Conservation (phyloP, 2,329 filamentous ascomycete species). For the Pseudovirgaria hyperparasitica region DNA sequence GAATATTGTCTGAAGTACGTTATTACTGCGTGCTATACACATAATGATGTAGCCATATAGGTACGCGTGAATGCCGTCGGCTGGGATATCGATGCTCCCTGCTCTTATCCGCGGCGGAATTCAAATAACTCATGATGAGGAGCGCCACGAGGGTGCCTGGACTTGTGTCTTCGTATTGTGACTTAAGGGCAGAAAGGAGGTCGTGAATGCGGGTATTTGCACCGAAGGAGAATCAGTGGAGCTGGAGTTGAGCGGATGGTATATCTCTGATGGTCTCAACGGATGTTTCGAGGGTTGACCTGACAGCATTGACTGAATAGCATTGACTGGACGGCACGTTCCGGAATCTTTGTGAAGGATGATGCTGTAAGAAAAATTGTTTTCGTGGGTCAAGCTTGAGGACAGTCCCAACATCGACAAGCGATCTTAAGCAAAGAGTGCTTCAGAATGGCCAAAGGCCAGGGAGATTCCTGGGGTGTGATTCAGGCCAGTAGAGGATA, state of each 20-base stretch:
- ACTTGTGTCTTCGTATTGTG: constrained; percentile 51
- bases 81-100: constrained; percentile 60
- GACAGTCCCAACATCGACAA: constrained; percentile 45
- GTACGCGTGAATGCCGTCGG: constrained; percentile 64
- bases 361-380: constrained; percentile 36
- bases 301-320: too few species aligned
- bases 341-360: constrained; percentile 47
- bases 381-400: constrained; percentile 44
- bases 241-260: constrained; percentile 38
- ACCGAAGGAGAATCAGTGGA: constrained; percentile 37
- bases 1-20: constrained; percentile 64
- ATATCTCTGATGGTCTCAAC: constrained; percentile 40
- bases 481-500: constrained; percentile 57
- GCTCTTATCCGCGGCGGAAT: constrained; percentile 51
- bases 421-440: constrained; percentile 62
- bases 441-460: constrained; percentile 58
- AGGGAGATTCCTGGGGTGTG: constrained; percentile 74
- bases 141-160: constrained; percentile 57
- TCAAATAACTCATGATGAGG: constrained; percentile 62
- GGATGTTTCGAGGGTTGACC: constrained; percentile 41
- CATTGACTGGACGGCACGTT: constrained; percentile 41
- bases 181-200: constrained; percentile 50
- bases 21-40: constrained; percentile 66
- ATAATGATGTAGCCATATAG: constrained; percentile 63
- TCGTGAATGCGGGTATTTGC: constrained; percentile 46